phyloP scores from a whole-genome alignment of 371 early-diverging fungal genomes.

The Mucor velutinosus region DNA sequence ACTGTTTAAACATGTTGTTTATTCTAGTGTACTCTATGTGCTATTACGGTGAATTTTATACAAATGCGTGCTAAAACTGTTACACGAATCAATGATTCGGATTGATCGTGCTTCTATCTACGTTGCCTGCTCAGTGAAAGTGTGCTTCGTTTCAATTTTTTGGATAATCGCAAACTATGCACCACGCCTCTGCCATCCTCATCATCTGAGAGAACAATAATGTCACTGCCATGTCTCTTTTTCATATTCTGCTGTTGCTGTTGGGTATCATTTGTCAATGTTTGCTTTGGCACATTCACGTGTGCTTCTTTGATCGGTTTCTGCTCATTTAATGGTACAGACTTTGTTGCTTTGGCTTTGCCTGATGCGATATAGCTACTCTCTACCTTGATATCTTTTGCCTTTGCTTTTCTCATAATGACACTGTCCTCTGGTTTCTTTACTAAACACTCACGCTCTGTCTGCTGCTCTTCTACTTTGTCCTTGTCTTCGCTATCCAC shows the following conservation, averaged over 20 bases:
- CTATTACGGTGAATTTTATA: too few relatives aligned
- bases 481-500: not conserved
- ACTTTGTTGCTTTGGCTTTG: not conserved
- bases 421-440: not conserved
- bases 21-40: too few relatives aligned
- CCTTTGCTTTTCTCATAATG: not conserved
- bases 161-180: conserved; percentile 15
- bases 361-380: not conserved
- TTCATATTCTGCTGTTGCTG: not conserved
- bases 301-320: not conserved
- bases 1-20: not conserved
- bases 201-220: conserved; percentile 16
- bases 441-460: too few relatives aligned
- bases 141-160: conserved; percentile 11
- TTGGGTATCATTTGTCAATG: not conserved
- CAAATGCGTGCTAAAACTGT: not conserved
- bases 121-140: not conserved
- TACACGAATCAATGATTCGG: not conserved
- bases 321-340: not conserved
- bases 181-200: conserved; percentile 7
- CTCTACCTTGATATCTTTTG: not conserved
- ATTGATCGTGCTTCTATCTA: not conserved
- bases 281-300: not conserved
- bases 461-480: not conserved
- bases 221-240: not conserved